phyloP scores from a whole-genome alignment of 768 basidiomycete genomes.

The Gelatoporia subvermispora region DNA sequence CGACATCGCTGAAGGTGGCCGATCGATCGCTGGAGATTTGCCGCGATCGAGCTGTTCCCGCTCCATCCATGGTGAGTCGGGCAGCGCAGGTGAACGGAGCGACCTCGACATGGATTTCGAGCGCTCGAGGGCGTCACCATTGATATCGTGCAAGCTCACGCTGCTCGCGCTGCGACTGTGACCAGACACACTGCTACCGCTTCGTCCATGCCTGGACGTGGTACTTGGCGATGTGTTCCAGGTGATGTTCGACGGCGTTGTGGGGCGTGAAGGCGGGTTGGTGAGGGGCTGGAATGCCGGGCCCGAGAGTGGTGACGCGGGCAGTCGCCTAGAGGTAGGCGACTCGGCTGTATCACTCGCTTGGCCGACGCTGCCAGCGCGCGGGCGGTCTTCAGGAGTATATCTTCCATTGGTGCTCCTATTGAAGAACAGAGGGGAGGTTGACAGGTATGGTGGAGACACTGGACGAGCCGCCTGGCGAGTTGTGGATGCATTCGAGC shows the following conservation, averaged over 20 bases:
- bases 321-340: conserved; percentile 55
- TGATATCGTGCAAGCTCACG: conserved; percentile 22
- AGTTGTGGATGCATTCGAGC: conserved; percentile 50
- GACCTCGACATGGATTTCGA: conserved; percentile 44
- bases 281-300: conserved; percentile 58
- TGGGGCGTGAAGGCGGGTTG: conserved; percentile 36
- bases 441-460: conserved; percentile 38
- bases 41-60: conserved; percentile 24
- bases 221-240: conserved; percentile 46
- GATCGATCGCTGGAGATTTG: conserved; percentile 16
- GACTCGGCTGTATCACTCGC: conserved; percentile 32
- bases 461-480: conserved; percentile 41
- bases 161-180: conserved; percentile 28
- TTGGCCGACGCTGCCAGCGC: conserved; percentile 6
- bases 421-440: conserved; percentile 48
- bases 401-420: conserved; percentile 60
- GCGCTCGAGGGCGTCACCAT: conserved; percentile 21
- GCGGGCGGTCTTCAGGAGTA: conserved; percentile 49
- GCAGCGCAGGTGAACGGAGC: conserved; percentile 49
- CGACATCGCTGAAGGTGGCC: conserved; percentile 45
- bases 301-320: conserved; percentile 67
- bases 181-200: conserved; percentile 40
- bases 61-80: conserved; percentile 54
- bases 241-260: conserved; percentile 72
- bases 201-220: conserved; percentile 44